Evolutionary conservation across 495 filamentous ascomycete genomes (phyloP).

Genomic region (Xylaria grammica): DNA sequence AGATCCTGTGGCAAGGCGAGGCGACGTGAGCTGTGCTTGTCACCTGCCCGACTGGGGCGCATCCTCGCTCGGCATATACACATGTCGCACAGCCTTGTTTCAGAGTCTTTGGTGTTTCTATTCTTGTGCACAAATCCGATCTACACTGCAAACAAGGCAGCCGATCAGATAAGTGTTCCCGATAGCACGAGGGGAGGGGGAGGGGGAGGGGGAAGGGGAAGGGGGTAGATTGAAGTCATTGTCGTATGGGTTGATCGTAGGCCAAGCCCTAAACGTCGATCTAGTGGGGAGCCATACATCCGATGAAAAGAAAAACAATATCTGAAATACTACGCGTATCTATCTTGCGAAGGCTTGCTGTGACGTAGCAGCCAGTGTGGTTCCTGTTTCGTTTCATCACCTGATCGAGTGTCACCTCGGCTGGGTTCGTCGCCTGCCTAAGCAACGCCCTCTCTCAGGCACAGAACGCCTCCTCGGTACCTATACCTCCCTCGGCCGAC

Average conservation of each 20-base stretch:
- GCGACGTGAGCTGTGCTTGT: neutral
- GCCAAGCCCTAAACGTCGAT: constrained; percentile 13
- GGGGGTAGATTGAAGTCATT: constrained; percentile 4
- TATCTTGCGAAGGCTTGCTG: neutral
- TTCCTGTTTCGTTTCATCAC: constrained; percentile 14
- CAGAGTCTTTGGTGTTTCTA: constrained; percentile 8
- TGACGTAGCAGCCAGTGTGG: constrained; percentile 12
- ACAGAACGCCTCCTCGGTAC: constrained; percentile 3
- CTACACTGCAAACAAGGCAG: neutral
- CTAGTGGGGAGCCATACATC: neutral
- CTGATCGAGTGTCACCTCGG: neutral
- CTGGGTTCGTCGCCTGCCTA: neutral
- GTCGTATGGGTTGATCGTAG: constrained; percentile 8
- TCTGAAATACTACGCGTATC: no score
- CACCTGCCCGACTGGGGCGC: constrained; percentile 17
- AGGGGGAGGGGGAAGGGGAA: no score
- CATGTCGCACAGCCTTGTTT: constrained; percentile 20
- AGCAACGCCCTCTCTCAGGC: neutral
- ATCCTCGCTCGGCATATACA: constrained; percentile 4
- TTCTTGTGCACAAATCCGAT: constrained; percentile 13
- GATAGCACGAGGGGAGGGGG: no score
- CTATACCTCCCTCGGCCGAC: neutral
- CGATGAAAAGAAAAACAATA: neutral
- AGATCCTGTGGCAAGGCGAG: constrained; percentile 17
- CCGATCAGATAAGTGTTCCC: neutral